Evolutionary conservation across 345 rosid genomes (phyloP).

Genomic region (Jatropha curcas): DNA sequence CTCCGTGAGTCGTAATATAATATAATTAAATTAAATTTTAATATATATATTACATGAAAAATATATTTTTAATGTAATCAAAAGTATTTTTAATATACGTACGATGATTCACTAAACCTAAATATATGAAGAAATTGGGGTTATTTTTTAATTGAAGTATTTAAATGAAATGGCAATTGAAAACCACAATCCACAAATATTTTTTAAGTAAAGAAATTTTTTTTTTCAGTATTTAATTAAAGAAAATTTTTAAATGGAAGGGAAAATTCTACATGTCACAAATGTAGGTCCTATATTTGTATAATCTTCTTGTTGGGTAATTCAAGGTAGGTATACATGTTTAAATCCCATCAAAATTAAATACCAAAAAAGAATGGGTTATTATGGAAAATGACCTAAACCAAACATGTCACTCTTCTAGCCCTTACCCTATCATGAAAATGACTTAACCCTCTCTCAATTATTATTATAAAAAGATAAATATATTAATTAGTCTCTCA

Average conservation of each 20-base stretch:
- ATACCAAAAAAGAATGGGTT: not conserved
- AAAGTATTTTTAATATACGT: too few species aligned
- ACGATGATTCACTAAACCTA: not conserved
- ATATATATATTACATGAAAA: too few species aligned
- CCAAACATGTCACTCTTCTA: constrained; percentile 34
- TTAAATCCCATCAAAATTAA: constrained; percentile 7
- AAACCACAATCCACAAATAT: constrained; percentile 7
- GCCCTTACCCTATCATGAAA: constrained; percentile 13
- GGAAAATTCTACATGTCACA: constrained; percentile 24
- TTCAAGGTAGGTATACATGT: constrained; percentile 8
- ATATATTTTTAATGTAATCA: too few species aligned
- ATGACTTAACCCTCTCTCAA: constrained; percentile 17
- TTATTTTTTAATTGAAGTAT: constrained; percentile 10
- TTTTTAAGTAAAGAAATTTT: too few species aligned
- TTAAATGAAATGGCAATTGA: constrained; percentile 23
- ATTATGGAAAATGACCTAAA: constrained; percentile 38
- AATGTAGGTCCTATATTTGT: not conserved
- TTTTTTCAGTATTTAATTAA: too few species aligned
- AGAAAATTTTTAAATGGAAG: constrained; percentile 21
- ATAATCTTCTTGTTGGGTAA: not conserved
- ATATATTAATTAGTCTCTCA: not conserved
- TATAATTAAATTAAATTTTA: too few species aligned
- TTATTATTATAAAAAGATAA: not conserved
- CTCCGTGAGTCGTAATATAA: too few species aligned
- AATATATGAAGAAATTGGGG: constrained; percentile 17